phyloP scores from a whole-genome alignment of 2,329 filamentous ascomycete genomes.

The Pseudogymnoascus sp. region DNA sequence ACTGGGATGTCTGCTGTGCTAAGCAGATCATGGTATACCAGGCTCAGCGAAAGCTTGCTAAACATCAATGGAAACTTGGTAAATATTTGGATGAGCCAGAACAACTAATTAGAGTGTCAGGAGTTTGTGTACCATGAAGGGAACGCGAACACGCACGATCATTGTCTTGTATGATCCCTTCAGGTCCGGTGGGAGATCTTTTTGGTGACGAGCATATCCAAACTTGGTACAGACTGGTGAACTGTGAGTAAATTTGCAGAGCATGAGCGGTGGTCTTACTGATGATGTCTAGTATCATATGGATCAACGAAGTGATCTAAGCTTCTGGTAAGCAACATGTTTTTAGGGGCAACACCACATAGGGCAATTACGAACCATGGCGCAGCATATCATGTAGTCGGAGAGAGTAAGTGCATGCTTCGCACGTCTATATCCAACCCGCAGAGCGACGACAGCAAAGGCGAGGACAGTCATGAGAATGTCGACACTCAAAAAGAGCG shows the following conservation, averaged over 20 bases:
- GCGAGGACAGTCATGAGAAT: not conserved
- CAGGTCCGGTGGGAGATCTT: not conserved
- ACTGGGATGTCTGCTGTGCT: constrained; percentile 1
- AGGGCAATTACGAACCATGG: not conserved
- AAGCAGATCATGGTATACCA: constrained; percentile 12
- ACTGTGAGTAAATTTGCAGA: not conserved
- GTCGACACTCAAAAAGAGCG: constrained; percentile 2
- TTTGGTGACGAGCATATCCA: constrained; percentile 3
- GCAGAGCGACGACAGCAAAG: not conserved
- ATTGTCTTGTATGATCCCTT: constrained; percentile 4
- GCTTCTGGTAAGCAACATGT: not conserved
- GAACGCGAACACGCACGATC: not conserved
- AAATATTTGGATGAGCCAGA: constrained; percentile 15
- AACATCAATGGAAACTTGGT: constrained; percentile 13
- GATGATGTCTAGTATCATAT: constrained; percentile 3
- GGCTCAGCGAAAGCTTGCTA: constrained; percentile 13
- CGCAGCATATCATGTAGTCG: constrained; percentile 3
- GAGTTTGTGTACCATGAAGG: too few species aligned
- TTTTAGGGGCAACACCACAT: not conserved
- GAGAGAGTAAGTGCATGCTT: not conserved
- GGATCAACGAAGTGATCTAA: not conserved
- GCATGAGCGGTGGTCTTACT: not conserved
- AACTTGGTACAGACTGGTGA: not conserved
- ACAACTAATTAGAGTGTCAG: constrained; percentile 4
- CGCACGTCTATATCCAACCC: not conserved